Evolutionary conservation across 257 asterid genomes (phyloP).

Genomic region (Solanum corneliomulleri): DNA sequence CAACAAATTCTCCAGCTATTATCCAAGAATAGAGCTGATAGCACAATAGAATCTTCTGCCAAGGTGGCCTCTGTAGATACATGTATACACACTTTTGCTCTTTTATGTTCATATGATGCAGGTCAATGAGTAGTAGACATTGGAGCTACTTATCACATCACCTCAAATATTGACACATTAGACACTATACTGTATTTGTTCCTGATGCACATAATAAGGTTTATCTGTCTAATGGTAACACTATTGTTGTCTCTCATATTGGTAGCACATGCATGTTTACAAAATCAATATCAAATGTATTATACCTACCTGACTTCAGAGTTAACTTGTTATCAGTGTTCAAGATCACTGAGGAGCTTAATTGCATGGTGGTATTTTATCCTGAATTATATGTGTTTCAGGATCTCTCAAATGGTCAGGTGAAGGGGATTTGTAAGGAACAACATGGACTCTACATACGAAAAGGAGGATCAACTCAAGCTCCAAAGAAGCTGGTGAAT

Average conservation of each 20-base stretch:
- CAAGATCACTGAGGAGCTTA: too few species aligned
- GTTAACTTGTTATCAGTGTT: not conserved
- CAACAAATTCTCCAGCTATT: not conserved
- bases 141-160: not conserved
- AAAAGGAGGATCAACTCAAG: too few species aligned
- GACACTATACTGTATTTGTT: too few species aligned
- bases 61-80: not conserved
- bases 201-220: not conserved
- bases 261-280: too few species aligned
- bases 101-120: not conserved
- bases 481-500: too few species aligned
- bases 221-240: too few species aligned
- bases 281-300: not conserved
- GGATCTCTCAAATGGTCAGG: too few species aligned
- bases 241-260: too few species aligned
- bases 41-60: not conserved
- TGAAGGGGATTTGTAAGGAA: too few species aligned
- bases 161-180: not conserved
- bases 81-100: not conserved
- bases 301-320: not conserved
- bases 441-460: too few species aligned
- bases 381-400: too few species aligned
- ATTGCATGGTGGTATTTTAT: too few species aligned
- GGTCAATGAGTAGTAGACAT: not conserved
- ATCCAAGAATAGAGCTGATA: not conserved